These are phyloP conservation scores for Saturnispora mendoncae DNA, from an alignment of 805 yeast genomes.

Conservation along the genomic window DNA sequence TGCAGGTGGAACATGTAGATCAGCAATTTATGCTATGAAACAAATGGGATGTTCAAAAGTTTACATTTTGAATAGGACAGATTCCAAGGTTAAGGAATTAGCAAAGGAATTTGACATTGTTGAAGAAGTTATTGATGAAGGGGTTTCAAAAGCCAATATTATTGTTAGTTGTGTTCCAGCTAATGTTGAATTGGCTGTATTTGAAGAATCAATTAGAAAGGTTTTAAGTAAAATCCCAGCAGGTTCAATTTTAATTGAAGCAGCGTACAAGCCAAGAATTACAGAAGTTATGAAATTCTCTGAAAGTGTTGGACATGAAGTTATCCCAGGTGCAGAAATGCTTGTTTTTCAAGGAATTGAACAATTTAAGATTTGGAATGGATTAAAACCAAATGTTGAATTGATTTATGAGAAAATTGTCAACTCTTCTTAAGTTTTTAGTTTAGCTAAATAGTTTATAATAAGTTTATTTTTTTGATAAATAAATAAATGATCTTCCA, in stretches of 20 bases:
- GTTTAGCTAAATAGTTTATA: no score
- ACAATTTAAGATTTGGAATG: constrained; percentile 76
- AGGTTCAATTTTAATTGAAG: constrained; percentile 60
- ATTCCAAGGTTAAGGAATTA: constrained; percentile 51
- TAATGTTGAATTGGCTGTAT: constrained; percentile 51
- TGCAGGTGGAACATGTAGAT: constrained; percentile 96
- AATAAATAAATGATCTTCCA: background rate
- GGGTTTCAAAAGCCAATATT: constrained; percentile 36
- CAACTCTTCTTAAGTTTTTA: no score
- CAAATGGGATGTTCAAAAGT: constrained; percentile 69
- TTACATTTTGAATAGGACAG: constrained; percentile 75
- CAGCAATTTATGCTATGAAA: constrained; percentile 82
- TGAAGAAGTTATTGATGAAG: constrained; percentile 25
- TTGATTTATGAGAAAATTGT: constrained; percentile 54
- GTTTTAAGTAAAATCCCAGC: constrained; percentile 35
- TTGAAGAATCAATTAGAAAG: constrained; percentile 41
- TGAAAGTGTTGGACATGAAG: constrained; percentile 41
- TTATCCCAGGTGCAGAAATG: constrained; percentile 88
- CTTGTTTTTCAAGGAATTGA: constrained; percentile 86
- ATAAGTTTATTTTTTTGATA: background rate
- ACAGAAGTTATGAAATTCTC: constrained; percentile 86
- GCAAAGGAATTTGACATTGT: constrained; percentile 48
- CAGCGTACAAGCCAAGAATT: constrained; percentile 84
- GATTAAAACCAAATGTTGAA: constrained; percentile 52
- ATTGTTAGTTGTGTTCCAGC: constrained; percentile 82